A percentile compares a stretch with the other conserved stretches of the same genome.
Evolutionary conservation across 441 rosid species (phyloP).

Genomic region (Erodium chrysanthum): DNA sequence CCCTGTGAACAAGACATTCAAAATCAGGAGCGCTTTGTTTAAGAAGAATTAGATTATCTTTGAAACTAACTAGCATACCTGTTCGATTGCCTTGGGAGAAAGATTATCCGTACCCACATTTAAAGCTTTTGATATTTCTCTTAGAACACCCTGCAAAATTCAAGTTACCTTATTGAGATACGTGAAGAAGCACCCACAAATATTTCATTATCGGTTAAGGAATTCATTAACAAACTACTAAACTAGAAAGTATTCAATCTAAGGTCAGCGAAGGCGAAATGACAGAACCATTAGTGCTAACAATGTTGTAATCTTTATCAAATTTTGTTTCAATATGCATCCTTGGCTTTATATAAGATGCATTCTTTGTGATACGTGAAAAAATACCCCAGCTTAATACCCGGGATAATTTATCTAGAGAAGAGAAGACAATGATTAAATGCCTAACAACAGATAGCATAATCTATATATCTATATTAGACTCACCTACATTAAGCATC

Average conservation of each 20-base stretch:
- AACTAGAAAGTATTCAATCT: neutral
- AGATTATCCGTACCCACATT: slow-evolving; percentile 20
- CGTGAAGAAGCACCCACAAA: neutral
- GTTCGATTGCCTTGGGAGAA: slow-evolving; percentile 24
- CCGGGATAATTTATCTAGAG: too few species aligned
- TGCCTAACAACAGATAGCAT: neutral
- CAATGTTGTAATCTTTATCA: neutral
- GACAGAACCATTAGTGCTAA: too few species aligned
- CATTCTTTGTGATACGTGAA: neutral
- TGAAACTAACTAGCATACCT: slow-evolving; percentile 17
- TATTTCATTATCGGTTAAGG: neutral
- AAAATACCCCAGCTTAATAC: neutral
- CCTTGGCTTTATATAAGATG: neutral
- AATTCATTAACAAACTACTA: neutral
- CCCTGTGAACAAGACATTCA: slow-evolving; percentile 21
- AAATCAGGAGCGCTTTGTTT: too few species aligned
- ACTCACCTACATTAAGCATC: neutral
- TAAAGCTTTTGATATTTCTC: slow-evolving; percentile 29
- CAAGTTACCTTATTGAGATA: slow-evolving; percentile 13
- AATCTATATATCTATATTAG: neutral
- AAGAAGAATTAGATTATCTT: neutral
- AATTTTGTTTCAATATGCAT: neutral
- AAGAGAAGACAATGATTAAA: too few species aligned
- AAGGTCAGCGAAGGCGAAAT: neutral
- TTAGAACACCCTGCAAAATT: slow-evolving; percentile 30